Base-by-base conservation (phyloP, 768 basidiomycete genomes). In the Kwoniella mangroviensis region DNA sequence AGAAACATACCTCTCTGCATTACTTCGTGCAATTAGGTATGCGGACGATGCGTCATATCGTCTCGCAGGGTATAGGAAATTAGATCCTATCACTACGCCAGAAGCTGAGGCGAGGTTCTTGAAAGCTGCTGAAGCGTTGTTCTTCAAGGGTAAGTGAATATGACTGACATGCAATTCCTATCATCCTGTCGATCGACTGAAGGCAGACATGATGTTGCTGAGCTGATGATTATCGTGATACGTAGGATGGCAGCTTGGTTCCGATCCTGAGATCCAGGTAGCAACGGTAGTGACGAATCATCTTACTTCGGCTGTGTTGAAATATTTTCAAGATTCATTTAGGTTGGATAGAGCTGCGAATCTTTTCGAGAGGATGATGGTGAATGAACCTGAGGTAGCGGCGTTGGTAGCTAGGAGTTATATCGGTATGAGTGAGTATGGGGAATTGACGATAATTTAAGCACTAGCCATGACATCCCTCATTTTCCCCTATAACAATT, bases 181-280 rank as follows among this genome's bases (percentile, higher is more conserved):
- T 28, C 28, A 4, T 28, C 28, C 28, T 28, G 28, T 28, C 28
- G 28, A 28, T 28, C 4, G 28, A 28, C 28, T 28, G 28, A 2
- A 28, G 28, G 28, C 28, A 28, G 28, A 28, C 28, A 28, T 28
- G 45, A 40, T 61, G 49, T 43, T 19, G 40, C 22, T 55, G 51
- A 26, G 22, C 63, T 59, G 57, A 62, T 43, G 12, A 11, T 4
- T 24, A 43, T 55, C 5, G 12, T 10, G 17, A 10, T 15, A 28
- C 34, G 5, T 73, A 95, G 94, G 96, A 42, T 98, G 97, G 97
- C 95, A 97, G 80, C 92, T 98, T 9, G 97, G 96, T 2, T 97
- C 94, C 0, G 97, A 98, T 73, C 97, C 97, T 0, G 97, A 99
- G 83, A 96, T 98, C 24, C 97, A 99, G 81, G 96, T 99, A 15